These are phyloP conservation scores for Phialophora macrospora DNA, from an alignment of 2,329 filamentous ascomycete species.

Conservation along the genomic window DNA sequence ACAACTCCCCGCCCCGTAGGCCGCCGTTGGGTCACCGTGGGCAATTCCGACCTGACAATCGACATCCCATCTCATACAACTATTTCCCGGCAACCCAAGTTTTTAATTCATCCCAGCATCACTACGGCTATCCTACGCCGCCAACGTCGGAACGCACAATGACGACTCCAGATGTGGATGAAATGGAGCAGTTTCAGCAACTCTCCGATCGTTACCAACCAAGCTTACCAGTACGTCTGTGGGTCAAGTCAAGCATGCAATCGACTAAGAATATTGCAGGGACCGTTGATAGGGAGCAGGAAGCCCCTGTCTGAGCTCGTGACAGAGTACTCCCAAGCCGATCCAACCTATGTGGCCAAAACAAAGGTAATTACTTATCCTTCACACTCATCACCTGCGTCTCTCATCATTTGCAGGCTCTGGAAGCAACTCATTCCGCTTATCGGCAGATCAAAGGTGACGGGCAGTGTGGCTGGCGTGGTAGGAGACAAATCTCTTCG, in stretches of 20 bases:
- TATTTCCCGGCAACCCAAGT: conserved; percentile 38
- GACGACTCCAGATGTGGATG: conserved; percentile 53
- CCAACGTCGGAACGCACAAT: conserved; percentile 41
- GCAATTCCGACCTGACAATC: conserved; percentile 43
- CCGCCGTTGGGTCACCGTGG: conserved; percentile 37
- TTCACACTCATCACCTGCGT: conserved; percentile 6
- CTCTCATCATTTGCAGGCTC: conserved; percentile 59
- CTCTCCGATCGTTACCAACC: conserved; percentile 66
- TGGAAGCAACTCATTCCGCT: conserved; percentile 82
- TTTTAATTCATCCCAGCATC: conserved; percentile 28
- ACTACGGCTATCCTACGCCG: conserved; percentile 38
- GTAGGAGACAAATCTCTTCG: conserved; percentile 60
- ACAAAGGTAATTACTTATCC: conserved; percentile 65
- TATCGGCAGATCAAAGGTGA: conserved; percentile 89
- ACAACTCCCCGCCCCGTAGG: conserved; percentile 14
- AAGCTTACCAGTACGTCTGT: conserved; percentile 57
- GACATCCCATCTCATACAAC: conserved; percentile 43
- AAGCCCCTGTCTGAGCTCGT: conserved; percentile 73
- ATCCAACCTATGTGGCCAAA: conserved; percentile 83
- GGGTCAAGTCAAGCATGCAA: neutral
- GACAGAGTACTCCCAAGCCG: conserved; percentile 84
- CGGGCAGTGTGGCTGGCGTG: conserved; percentile 97
- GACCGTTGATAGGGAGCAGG: conserved; percentile 80
- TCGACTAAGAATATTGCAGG: conserved; percentile 58
- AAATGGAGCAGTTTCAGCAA: conserved; percentile 66